phyloP scores from a whole-genome alignment of 768 basidiomycete species.

The Leccinellum albellum region DNA sequence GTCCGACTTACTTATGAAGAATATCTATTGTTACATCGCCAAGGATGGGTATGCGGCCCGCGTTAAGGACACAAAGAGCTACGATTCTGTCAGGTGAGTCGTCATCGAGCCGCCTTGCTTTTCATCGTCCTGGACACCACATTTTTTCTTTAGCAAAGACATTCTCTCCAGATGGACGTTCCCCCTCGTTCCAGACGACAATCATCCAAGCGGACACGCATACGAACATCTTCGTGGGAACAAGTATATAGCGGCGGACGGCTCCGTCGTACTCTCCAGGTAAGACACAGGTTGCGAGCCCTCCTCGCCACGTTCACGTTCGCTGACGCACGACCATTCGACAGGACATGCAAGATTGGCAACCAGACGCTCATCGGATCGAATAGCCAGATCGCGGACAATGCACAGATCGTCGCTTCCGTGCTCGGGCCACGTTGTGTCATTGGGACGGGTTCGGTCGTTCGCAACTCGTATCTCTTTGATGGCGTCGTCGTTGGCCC shows the following conservation, averaged over 20 bases:
- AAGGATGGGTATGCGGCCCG: constrained; percentile 90
- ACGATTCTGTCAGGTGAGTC: constrained; percentile 77
- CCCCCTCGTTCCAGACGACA: constrained; percentile 92
- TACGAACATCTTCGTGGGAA: constrained; percentile 89
- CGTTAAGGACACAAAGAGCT: constrained; percentile 89
- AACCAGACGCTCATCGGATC: constrained; percentile 85
- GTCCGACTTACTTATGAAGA: constrained; percentile 92
- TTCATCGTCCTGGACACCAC: neutral
- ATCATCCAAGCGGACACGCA: constrained; percentile 73
- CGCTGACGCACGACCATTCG: neutral
- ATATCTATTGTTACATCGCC: constrained; percentile 85
- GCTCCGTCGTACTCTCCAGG: constrained; percentile 81
- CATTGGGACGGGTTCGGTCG: constrained; percentile 66
- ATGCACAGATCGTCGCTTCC: constrained; percentile 63
- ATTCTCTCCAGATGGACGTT: constrained; percentile 93
- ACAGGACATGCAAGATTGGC: constrained; percentile 77
- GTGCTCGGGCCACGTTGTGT: constrained; percentile 75
- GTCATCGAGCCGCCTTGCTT: neutral
- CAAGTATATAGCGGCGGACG: constrained; percentile 80
- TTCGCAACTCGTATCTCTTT: constrained; percentile 80
- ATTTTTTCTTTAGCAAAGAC: constrained; percentile 63
- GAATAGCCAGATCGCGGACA: constrained; percentile 60
- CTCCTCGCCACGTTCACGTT: neutral
- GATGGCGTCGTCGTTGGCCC: constrained; percentile 71
- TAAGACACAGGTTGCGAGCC: constrained; percentile 31